Base-by-base conservation (phyloP, 2,329 filamentous ascomycete species). In the Periconia digitata region DNA sequence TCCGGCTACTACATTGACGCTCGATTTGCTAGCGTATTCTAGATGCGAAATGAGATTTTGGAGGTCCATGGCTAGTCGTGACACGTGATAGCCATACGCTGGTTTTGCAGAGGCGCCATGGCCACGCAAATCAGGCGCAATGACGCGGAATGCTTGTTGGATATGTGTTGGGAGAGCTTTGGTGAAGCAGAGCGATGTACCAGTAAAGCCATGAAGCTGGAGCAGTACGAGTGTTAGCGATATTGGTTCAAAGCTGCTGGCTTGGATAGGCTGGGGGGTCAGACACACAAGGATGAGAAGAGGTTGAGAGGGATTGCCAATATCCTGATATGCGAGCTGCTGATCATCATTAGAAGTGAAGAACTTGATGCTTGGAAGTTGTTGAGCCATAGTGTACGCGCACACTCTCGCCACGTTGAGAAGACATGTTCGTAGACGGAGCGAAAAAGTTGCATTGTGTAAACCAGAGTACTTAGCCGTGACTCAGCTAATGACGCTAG, bases 151-250 rank as follows among this genome's bases (percentile, higher is more conserved):
- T 6, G 43, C 32, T 12, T 46, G 10, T 0, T 32, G 27, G 59
- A 53, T 4, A 64, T 34, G 12, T 37, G 32, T 15, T 1, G 35
- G 6, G 2, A 56, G 20, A 21, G 63, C 63, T 20, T 54, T 58
- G 13, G 50, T 38, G 44, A 62, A 64, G 8, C 60, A 58, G n/a
- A 50, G 42, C 0, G 54, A 47, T 0, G 62, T 60, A 17, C 62
- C 60, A 16, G 62, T 64, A 43, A 63, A 64, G 43, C 62, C 62
- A 39, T 64, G 62, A 8, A 64, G 53, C 62, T 62, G 20, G 13
- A 7, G n/a, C 3, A 16, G n/a, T 18, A 3, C 13, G 4, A 16
- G 4, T 10, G 18, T 17, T 18, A 38, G 35, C 12, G 7, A n/a
- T 6, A 15, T 16, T 36, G 34, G 27, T 8, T 8, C 27, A n/a